Evolutionary conservation across 106 monocot genomes (phyloP).

Genomic region (Iris macrosiphon): DNA sequence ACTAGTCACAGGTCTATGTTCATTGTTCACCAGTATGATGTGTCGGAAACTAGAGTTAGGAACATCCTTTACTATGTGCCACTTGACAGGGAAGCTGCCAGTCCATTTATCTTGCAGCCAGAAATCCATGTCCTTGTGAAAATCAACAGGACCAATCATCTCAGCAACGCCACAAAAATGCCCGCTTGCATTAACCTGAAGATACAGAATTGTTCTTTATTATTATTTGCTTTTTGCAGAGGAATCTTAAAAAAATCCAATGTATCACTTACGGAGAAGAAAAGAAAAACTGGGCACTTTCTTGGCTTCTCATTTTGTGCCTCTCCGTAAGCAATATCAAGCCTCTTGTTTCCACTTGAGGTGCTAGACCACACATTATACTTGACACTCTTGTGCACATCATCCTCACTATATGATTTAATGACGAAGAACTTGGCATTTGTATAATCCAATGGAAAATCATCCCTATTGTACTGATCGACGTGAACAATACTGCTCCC

Average conservation of each 20-base stretch:
- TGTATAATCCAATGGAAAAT: conserved; percentile 52
- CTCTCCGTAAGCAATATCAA: conserved; percentile 54
- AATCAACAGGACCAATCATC: conserved; percentile 84
- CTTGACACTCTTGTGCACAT: conserved; percentile 87
- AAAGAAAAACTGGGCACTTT: conserved; percentile 72
- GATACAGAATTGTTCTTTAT: too few relatives aligned
- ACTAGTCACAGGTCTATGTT: conserved; percentile 77
- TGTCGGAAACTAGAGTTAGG: conserved; percentile 70
- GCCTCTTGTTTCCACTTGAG: conserved; percentile 59
- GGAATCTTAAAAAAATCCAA: too few relatives aligned
- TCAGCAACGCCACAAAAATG: conserved; percentile 94
- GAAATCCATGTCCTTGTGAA: conserved; percentile 83
- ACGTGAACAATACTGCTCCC: conserved; percentile 32
- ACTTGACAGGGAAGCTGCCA: conserved; percentile 78
- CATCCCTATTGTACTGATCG: conserved; percentile 39
- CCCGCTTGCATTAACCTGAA: conserved; percentile 97
- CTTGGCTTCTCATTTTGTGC: conserved; percentile 28
- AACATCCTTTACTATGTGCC: conserved; percentile 87
- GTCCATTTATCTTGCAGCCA: conserved; percentile 98
- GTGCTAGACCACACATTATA: conserved; percentile 90
- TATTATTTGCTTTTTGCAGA: too few relatives aligned
- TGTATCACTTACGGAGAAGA: conserved; percentile 72
- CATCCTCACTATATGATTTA: conserved; percentile 89
- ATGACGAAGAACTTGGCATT: conserved; percentile 79
- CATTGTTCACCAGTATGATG: conserved; percentile 86